A percentile compares a stretch with the other conserved stretches of the same genome.
Conservation (phyloP, 1,284 basidiomycete species). For the Agaricales sp. region DNA sequence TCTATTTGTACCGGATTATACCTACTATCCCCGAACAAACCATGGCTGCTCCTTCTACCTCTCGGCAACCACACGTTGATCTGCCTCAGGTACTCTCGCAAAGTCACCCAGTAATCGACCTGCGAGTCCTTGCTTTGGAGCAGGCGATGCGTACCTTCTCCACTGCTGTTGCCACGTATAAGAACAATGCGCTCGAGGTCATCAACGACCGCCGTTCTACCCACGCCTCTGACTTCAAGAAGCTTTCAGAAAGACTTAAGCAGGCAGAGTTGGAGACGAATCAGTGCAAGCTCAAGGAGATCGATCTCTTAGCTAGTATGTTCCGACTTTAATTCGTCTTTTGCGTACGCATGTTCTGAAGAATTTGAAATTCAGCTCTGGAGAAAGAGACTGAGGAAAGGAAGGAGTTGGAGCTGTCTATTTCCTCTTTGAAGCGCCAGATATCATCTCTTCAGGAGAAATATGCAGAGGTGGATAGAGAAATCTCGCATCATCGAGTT, state of each 20-base stretch:
- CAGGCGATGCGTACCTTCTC: constrained; percentile 58
- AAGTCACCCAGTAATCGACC: constrained; percentile 52
- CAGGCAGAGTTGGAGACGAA: constrained; percentile 55
- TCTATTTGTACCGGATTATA: too few species aligned
- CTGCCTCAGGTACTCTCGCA: constrained; percentile 45
- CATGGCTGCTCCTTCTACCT: constrained; percentile 22
- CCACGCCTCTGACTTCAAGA: constrained; percentile 50
- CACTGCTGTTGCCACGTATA: constrained; percentile 57
- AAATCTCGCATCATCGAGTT: constrained; percentile 60
- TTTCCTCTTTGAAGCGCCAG: constrained; percentile 53
- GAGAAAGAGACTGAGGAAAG: constrained; percentile 61
- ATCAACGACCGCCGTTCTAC: constrained; percentile 50
- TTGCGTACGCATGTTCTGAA: background rate
- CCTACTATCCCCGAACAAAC: too few species aligned
- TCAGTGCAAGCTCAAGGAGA: constrained; percentile 61
- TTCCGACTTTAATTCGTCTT: constrained; percentile 6
- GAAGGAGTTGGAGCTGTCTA: constrained; percentile 54
- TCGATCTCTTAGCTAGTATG: constrained; percentile 59
- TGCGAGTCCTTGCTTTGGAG: constrained; percentile 51
- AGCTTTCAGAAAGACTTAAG: constrained; percentile 41
- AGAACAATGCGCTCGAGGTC: constrained; percentile 49
- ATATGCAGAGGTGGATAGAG: constrained; percentile 44
- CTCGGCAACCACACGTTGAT: constrained; percentile 51
- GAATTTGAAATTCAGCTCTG: constrained; percentile 35
- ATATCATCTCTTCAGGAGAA: constrained; percentile 49